Evolutionary conservation across 148 eudicot species (phyloP).

Genomic region (Rhododendron vialii): DNA sequence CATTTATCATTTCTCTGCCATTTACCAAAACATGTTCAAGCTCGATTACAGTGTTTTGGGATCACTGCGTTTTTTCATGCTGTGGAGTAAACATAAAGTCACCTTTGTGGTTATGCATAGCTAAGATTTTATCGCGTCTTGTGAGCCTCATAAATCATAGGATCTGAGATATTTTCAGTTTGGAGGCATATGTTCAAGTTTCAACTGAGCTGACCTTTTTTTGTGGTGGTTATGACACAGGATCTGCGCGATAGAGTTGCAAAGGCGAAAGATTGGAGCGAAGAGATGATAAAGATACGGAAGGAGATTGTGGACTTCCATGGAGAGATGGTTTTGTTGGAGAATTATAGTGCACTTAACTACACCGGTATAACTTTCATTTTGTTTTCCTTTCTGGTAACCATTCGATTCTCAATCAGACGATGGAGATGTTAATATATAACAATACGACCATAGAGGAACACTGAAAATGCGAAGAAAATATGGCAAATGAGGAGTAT

Average conservation of each 20-base stretch:
- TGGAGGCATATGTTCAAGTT: neutral
- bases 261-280: constrained; percentile 31
- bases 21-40: neutral
- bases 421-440: neutral
- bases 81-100: neutral
- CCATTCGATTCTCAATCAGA: neutral
- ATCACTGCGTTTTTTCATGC: neutral
- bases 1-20: neutral
- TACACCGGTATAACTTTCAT: constrained; percentile 53
- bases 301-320: constrained; percentile 80
- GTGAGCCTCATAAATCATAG: neutral
- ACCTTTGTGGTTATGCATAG: neutral
- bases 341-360: constrained; percentile 77
- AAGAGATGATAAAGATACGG: constrained; percentile 55
- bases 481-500: neutral
- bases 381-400: neutral
- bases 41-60: neutral
- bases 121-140: neutral
- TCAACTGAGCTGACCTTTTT: neutral
- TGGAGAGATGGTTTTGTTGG: constrained; percentile 84
- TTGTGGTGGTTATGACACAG: constrained; percentile 23
- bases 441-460: neutral
- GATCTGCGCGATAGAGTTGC: constrained; percentile 67
- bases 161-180: neutral
- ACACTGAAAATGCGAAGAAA: neutral